phyloP scores from a whole-genome alignment of 1,284 basidiomycete genomes.

The Melampsora medusae region DNA sequence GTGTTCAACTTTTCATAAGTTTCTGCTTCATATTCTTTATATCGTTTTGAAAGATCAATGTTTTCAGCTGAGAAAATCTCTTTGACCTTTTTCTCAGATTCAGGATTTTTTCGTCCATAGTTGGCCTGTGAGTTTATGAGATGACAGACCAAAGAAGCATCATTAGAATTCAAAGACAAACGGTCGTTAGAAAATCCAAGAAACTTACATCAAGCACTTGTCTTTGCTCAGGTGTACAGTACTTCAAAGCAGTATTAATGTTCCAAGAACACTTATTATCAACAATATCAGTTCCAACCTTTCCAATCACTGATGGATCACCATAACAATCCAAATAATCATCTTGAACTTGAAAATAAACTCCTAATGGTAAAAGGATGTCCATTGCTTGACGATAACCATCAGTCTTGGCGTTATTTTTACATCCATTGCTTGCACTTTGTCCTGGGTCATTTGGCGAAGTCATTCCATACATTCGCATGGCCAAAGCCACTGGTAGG shows the following conservation, averaged over 20 bases:
- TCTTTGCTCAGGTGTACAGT: slow-evolving; percentile 66
- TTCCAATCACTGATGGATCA: slow-evolving; percentile 86
- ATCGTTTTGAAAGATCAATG: slow-evolving; percentile 68
- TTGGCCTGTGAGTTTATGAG: slow-evolving; percentile 62
- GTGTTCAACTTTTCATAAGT: slow-evolving; percentile 67
- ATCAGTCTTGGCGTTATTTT: slow-evolving; percentile 55
- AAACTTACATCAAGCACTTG: slow-evolving; percentile 60
- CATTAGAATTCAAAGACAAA: too few species aligned
- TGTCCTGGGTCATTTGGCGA: slow-evolving; percentile 28
- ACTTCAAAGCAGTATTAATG: slow-evolving; percentile 79
- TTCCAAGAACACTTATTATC: slow-evolving; percentile 99
- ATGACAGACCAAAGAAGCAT: slow-evolving; percentile 7
- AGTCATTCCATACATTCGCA: slow-evolving; percentile 63
- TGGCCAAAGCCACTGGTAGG: slow-evolving; percentile 90
- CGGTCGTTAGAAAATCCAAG: not conserved
- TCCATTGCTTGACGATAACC: slow-evolving; percentile 76
- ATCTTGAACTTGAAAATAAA: slow-evolving; percentile 99
- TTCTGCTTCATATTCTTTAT: slow-evolving; percentile 74
- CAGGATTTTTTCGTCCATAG: slow-evolving; percentile 78
- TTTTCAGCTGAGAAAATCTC: slow-evolving; percentile 65
- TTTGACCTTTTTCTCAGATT: slow-evolving; percentile 70
- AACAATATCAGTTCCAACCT: slow-evolving; percentile 94
- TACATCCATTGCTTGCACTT: slow-evolving; percentile 58
- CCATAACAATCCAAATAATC: slow-evolving; percentile 94
- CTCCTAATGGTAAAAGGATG: slow-evolving; percentile 88